A percentile compares a stretch with the other conserved stretches of the same genome.
Conservation (phyloP, 2,329 filamentous ascomycete genomes). For the Allantophomopsis cytisporea region DNA sequence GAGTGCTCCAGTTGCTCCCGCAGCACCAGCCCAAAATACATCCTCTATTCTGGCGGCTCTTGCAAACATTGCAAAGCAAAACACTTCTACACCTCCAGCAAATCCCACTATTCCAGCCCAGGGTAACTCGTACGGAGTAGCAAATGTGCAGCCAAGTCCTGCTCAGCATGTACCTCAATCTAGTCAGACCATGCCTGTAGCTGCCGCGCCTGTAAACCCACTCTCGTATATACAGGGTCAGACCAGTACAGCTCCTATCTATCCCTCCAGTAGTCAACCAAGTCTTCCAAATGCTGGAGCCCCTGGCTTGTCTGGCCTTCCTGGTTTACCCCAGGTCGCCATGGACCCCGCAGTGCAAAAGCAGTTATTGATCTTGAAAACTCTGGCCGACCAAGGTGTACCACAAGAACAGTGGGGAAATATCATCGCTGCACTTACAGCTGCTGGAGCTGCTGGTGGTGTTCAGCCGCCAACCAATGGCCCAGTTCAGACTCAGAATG, state of each 20-base stretch:
- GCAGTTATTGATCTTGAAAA: slow-evolving; percentile 62
- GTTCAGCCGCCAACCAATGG: slow-evolving; percentile 7
- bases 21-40: slow-evolving; percentile 34
- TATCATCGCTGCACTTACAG: slow-evolving; percentile 38
- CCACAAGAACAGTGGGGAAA: slow-evolving; percentile 63
- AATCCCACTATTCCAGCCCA: slow-evolving; percentile 9
- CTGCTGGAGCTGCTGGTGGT: slow-evolving; percentile 12
- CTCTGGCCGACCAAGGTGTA: slow-evolving; percentile 62
- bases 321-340: slow-evolving; percentile 21
- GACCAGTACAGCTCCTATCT: slow-evolving; percentile 17
- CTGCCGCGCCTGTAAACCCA: slow-evolving; percentile 14
- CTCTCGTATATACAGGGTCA: slow-evolving; percentile 5
- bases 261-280: slow-evolving; percentile 22
- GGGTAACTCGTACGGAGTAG: slow-evolving; percentile 25
- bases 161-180: slow-evolving; percentile 19
- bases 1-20: slow-evolving; percentile 15
- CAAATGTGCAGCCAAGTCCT: slow-evolving; percentile 29
- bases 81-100: slow-evolving; percentile 30
- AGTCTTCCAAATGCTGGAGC: slow-evolving; percentile 16
- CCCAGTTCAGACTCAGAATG: slow-evolving; percentile 26
- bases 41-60: slow-evolving; percentile 64
- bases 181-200: slow-evolving; percentile 47
- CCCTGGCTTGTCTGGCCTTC: slow-evolving; percentile 18
- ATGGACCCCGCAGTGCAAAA: slow-evolving; percentile 43
- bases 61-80: slow-evolving; percentile 70